Base-by-base conservation (phyloP, 164 flowering plant species). In the Warburgia ugandensis region DNA sequence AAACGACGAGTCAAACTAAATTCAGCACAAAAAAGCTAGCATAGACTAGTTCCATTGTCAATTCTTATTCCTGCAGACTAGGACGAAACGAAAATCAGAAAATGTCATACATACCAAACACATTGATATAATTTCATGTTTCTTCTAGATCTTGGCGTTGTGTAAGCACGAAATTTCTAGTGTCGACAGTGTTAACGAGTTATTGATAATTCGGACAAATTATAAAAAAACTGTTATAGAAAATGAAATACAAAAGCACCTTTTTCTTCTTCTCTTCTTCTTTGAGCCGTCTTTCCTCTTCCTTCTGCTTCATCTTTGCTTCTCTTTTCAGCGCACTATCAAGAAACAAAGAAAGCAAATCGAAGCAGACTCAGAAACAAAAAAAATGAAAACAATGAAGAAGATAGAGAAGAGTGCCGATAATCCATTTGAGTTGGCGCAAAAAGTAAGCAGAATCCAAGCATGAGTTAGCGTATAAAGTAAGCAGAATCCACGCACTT, bases 251-350 rank as follows among this genome's bases (percentile, higher is more conserved):
- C 9, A 36, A 46, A 3, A 14, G 20, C 45, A 72, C 67, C 68
- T 60, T 56, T 20, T 35, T 53, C 52, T 62, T 58, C 40, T 68
- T 73, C 22, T 66, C 69, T 61, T 78, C 83, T 41, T 84, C 88
- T 54, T 77, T 79, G 29, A 58, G 67, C 9, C 71, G 59, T 39
- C 71, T 64, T 46, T 81, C 89, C 59, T 80, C 86, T 41, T 85
- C 89, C 51, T 62, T 76, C 71, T 80, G 75, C 65, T 74, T 76
- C 30, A 55, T 52, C 69, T 78, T 84, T 42, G 63, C 44, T 30
- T 71, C 78, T 62, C 53, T 76, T 68, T 85, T 81, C 16, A 39
- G 69, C 2, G 84, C 83, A 68, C 84, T 82, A 63, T 1, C 6
- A 14, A n/a, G 32, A 28, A 54, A 6, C 0, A 21, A 54, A 29